These are phyloP conservation scores for Nicotiana obtusifolia DNA, from an alignment of 257 asterid genomes.

Conservation along the genomic window DNA sequence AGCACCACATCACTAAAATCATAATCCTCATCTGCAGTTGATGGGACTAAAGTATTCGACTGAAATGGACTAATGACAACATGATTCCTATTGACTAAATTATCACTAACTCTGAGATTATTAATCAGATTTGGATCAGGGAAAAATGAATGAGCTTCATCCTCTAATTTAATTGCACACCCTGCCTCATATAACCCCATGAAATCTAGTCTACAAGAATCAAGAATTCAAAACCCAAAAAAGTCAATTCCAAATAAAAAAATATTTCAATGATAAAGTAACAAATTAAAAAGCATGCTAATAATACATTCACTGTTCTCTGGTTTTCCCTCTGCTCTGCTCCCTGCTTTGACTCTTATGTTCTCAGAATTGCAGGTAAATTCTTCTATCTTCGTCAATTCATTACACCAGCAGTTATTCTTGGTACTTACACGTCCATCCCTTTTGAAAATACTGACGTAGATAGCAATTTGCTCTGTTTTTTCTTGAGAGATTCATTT, in stretches of 20 bases:
- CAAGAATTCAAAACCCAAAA: neutral
- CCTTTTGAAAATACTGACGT: neutral
- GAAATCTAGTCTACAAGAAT: neutral
- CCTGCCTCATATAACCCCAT: neutral
- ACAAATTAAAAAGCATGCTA: neutral
- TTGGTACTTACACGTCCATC: neutral
- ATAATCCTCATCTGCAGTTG: conserved; percentile 36
- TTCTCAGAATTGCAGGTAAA: neutral
- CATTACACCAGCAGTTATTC: neutral
- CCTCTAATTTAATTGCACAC: neutral
- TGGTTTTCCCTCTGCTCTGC: neutral
- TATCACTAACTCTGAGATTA: neutral
- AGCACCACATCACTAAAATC: conserved; percentile 50
- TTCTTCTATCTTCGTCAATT: neutral
- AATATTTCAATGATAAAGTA: neutral
- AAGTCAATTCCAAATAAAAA: neutral
- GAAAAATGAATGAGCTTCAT: neutral
- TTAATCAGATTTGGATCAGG: neutral
- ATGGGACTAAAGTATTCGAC: neutral
- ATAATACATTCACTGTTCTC: no score
- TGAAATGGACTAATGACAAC: neutral
- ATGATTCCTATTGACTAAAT: neutral
- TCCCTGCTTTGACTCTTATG: neutral
- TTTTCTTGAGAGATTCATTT: neutral
- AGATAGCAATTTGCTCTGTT: neutral